A percentile compares a stretch with the other conserved stretches of the same genome.
phyloP scores from a whole-genome alignment of 495 filamentous ascomycete species.

The Penicillium cataractarum region DNA sequence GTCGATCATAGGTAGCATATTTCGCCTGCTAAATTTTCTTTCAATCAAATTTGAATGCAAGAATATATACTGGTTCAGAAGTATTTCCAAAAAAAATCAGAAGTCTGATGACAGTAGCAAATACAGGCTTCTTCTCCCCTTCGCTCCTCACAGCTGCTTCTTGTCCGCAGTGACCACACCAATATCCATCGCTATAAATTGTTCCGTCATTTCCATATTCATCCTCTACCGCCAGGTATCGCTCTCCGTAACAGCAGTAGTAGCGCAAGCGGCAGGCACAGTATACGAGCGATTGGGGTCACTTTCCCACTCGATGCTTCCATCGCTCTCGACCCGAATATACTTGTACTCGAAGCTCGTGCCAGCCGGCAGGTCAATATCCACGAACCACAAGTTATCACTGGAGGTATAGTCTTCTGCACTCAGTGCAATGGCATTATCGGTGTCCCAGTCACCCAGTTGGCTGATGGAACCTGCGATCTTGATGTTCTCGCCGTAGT shows the following conservation, averaged over 20 bases:
- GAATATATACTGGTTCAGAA: not conserved
- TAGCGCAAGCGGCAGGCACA: conserved; percentile 53
- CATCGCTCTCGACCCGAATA: conserved; percentile 58
- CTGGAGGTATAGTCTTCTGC: conserved; percentile 55
- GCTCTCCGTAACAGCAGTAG: conserved; percentile 38
- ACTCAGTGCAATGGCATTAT: conserved; percentile 52
- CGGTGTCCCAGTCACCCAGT: conserved; percentile 61
- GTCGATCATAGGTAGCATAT: not conserved
- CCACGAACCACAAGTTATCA: conserved; percentile 62
- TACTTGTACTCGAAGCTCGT: conserved; percentile 68
- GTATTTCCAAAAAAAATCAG: not conserved
- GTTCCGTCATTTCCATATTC: not conserved
- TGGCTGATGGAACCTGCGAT: conserved; percentile 56
- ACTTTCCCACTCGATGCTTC: conserved; percentile 63
- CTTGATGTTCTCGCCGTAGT: conserved; percentile 61
- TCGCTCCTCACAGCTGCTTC: not conserved
- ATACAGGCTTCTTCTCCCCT: not conserved
- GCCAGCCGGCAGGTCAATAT: conserved; percentile 55
- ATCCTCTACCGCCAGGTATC: conserved; percentile 35
- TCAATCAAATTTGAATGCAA: not conserved
- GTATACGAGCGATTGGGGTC: conserved; percentile 65
- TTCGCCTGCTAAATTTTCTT: not conserved
- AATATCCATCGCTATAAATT: not conserved
- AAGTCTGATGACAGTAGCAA: not conserved
- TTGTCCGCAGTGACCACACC: not conserved